Percentiles rank a stretch among this genome's conserved stretches.
Evolutionary conservation across 176 grass and related monocot species (phyloP).

Genomic region (Metroxylon sagu): DNA sequence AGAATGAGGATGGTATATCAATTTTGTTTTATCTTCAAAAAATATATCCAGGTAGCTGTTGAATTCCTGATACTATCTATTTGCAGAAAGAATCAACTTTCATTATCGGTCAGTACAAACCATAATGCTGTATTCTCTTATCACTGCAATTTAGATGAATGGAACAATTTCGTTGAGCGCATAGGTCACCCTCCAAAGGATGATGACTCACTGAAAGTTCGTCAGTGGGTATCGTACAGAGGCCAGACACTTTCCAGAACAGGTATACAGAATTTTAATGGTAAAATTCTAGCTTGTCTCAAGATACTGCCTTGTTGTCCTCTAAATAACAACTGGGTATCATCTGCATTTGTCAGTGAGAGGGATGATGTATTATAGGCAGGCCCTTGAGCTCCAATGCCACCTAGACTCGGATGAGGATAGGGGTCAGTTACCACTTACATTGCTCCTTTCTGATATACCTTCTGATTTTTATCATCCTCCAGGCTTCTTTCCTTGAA

Average conservation of each 20-base stretch:
- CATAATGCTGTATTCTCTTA: no score
- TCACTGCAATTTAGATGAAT: slow-evolving; percentile 54
- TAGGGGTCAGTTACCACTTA: slow-evolving; percentile 36
- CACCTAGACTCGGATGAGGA: slow-evolving; percentile 33
- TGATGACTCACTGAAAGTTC: slow-evolving; percentile 14
- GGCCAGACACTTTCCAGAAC: slow-evolving; percentile 80
- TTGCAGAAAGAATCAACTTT: background rate
- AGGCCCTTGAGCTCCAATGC: slow-evolving; percentile 60
- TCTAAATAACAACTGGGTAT: no score
- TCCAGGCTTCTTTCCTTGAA: slow-evolving; percentile 1
- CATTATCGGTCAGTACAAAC: no score
- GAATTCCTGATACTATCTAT: background rate
- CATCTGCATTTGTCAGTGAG: slow-evolving; percentile 42
- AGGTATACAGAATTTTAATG: slow-evolving; percentile 25
- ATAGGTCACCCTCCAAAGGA: slow-evolving; percentile 12
- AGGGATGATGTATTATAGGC: slow-evolving; percentile 98
- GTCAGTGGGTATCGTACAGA: slow-evolving; percentile 75
- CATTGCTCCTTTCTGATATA: slow-evolving; percentile 2
- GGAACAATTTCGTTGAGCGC: slow-evolving; percentile 51
- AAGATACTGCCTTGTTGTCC: no score
- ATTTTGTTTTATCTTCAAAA: slow-evolving; percentile 74
- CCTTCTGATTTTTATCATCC: slow-evolving; percentile 1
- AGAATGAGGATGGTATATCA: slow-evolving; percentile 96
- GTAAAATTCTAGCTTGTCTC: background rate
- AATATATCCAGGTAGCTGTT: slow-evolving; percentile 76